phyloP scores from a whole-genome alignment of 2,329 filamentous ascomycete species.

The Helotiales sp. region DNA sequence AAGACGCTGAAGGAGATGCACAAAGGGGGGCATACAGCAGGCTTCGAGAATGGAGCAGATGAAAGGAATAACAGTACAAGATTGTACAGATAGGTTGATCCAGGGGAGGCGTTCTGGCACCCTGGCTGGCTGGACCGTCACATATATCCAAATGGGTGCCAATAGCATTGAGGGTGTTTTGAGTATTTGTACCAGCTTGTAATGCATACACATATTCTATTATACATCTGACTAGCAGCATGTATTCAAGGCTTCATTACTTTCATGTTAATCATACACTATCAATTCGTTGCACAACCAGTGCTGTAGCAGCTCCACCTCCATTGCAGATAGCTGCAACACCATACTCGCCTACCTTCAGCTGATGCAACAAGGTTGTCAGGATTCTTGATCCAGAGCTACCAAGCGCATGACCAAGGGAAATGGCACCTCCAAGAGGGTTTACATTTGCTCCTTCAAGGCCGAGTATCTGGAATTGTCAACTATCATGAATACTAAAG shows the following conservation, averaged over 20 bases:
- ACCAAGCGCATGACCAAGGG: constrained; percentile 86
- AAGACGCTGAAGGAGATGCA: background rate
- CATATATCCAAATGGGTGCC: background rate
- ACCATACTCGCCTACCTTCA: constrained; percentile 88
- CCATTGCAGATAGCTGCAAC: constrained; percentile 97
- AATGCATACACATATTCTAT: background rate
- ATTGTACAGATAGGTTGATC: background rate
- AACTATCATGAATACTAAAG: constrained; percentile 4
- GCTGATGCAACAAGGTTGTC: constrained; percentile 85
- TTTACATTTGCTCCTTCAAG: constrained; percentile 81
- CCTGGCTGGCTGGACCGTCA: constrained; percentile 13
- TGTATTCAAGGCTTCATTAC: background rate
- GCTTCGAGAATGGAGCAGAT: too few species aligned
- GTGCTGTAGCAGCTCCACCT: constrained; percentile 85
- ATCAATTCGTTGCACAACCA: constrained; percentile 85
- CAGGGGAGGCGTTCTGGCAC: background rate
- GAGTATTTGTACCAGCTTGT: constrained; percentile 2
- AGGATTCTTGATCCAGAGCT: constrained; percentile 92
- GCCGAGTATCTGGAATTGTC: constrained; percentile 50
- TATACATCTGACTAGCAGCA: background rate
- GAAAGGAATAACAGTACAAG: too few species aligned
- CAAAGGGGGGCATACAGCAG: too few species aligned
- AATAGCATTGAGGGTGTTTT: background rate
- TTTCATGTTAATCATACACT: constrained; percentile 22
- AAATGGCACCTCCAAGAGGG: constrained; percentile 86